Evolutionary conservation across 2,329 filamentous ascomycete species (phyloP), one percentile per base, ranked within the genome.

Genomic region (Myriosclerotinia scirpicola): DNA sequence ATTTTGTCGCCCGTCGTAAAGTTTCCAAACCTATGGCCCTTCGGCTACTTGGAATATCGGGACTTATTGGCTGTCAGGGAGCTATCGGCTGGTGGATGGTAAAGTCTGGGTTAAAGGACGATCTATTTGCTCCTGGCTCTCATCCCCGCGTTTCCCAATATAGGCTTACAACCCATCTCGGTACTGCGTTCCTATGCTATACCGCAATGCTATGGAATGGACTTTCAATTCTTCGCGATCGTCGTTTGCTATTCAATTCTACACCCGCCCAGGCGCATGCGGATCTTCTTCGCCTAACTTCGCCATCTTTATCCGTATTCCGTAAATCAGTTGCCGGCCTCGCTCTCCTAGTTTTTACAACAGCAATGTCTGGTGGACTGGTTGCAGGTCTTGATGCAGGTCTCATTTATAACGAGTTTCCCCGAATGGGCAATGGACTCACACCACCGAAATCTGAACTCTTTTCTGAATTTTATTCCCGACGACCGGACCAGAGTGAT

Each of bases 41-140:
- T 73, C 89, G 91, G 69, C 83, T 99, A 17, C 80, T 87, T 52
- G 94, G 93, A 15, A 98, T 99, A 70, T 91, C 92, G 54, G 87
- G 85, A 59, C 83, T 98, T 73, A 97, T 99, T 74, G 95, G 92
- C 65, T 95, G 97, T 78, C 95, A 99, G 78, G 95, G 95, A 54
- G 86, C 95, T 75, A 89, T 99, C 70, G 95, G 95, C 65, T 99
- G 95, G 95, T 99, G 95, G 93, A 99, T 99, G 95, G 95, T 99
- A 73, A 96, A 96, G 79, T 96, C 91, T 14, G 95, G 95, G 1
- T 83, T 99, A 69, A 96, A 94, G 77, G 95, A 98, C 76, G 95
- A 99, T 77, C 85, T 99, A 38, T 97, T 99, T 76, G 91, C 91
- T 26, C 90, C 92, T 2, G 95, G 93, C 15, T 90, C 89, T 66